A percentile compares a stretch with the other conserved stretches of the same genome.
phyloP scores from a whole-genome alignment of 106 monocot species.

The Allium sativum region DNA sequence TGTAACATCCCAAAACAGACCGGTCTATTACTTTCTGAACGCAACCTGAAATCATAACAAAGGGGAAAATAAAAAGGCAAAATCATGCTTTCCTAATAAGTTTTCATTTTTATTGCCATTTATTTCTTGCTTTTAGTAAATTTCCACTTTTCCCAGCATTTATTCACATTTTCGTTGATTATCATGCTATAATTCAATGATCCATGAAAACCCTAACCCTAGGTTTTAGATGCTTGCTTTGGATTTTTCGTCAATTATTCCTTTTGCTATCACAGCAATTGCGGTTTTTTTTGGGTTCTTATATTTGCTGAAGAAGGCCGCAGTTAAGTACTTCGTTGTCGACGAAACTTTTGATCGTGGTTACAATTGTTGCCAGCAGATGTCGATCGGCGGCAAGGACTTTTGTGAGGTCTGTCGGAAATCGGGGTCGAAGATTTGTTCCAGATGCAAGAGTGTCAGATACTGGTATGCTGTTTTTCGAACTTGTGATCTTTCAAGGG shows the following conservation, averaged over 20 bases:
- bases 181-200: background rate
- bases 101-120: too few relatives aligned
- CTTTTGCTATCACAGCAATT: constrained; percentile 29
- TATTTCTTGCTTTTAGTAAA: too few relatives aligned
- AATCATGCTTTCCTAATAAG: too few relatives aligned
- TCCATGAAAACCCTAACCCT: constrained; percentile 26
- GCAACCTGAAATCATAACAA: too few relatives aligned
- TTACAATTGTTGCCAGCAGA: constrained; percentile 7
- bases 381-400: constrained; percentile 10
- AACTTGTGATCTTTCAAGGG: background rate
- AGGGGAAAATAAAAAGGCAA: too few relatives aligned
- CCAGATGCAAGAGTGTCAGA: constrained; percentile 39
- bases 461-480: constrained; percentile 35
- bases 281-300: constrained; percentile 21
- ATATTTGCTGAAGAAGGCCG: constrained; percentile 18
- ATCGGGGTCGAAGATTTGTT: constrained; percentile 30
- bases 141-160: too few relatives aligned
- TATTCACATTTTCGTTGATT: too few relatives aligned
- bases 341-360: constrained; percentile 22
- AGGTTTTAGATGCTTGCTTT: constrained; percentile 42
- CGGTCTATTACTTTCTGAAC: too few relatives aligned
- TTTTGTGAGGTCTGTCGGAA: constrained; percentile 31
- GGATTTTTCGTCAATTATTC: constrained; percentile 29
- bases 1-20: too few relatives aligned
- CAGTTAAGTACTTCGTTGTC: constrained; percentile 26